Base-by-base conservation (phyloP, 2,329 filamentous ascomycete genomes). In the Colletotrichum spaethianum region DNA sequence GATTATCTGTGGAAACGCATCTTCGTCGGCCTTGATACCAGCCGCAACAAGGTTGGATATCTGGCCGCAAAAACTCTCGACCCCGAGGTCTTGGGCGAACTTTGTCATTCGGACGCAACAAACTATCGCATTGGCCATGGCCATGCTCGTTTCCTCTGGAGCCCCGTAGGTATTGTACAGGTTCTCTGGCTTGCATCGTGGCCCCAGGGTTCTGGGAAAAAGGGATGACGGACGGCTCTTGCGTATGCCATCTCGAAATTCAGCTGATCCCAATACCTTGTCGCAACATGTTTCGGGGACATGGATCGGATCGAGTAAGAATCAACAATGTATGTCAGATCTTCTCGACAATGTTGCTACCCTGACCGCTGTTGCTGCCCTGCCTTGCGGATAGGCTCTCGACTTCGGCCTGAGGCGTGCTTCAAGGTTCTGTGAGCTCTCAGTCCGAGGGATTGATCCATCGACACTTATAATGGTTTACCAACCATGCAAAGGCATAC, bases 251-350 rank as follows among this genome's bases (percentile, higher is more conserved):
- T 64, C 60, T 56, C 44, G 38, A 55, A 31, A 60, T 63, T 59
- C 23, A 38, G 59, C 52, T 44, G 57, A 63, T 63, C 48, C 50
- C 38, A 38, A 23, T 26, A n/a, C 31, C 44, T 28, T 46, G 52
- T 59, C 70, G 36, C 44, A 60, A 59, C 23, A 53, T 53, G 52
- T 65, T 70, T 70, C 66, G 59, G 59, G n/a, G 33, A 11, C 20
- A 38, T 44, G 65, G 28, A 14, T 56, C 53, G 44, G 44, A 64
- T 70, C 59, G 52, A 72, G 52, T 33, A 28, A 42, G 59, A 72
- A 31, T 4, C 26, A n/a, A 14, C n/a, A 33, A 26, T 20, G 36
- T 36, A n/a, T 44, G 16, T 9, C 38, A 23, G 48, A 59, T 33
- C 52, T 57, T 52, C n/a, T 40, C n/a, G 50, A 61, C 46, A 28